A percentile compares a stretch with the other conserved stretches of the same genome.
Evolutionary conservation across 169 alveolate species (phyloP).

Genomic region (Plasmodium fragile): DNA sequence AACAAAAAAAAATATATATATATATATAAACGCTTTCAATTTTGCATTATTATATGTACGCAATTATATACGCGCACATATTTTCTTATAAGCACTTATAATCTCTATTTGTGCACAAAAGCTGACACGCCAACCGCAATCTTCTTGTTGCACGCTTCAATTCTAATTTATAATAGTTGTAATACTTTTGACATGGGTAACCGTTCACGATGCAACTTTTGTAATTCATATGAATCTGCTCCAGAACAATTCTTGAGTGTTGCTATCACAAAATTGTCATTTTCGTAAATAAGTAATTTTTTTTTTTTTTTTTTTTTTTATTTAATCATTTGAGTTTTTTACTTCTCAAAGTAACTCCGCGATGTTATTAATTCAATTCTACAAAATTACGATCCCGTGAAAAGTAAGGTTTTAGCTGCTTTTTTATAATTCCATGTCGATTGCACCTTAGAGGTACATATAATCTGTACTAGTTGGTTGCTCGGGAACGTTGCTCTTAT

Average conservation of each 20-base stretch:
- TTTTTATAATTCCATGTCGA: background rate
- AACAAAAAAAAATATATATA: too few relatives aligned
- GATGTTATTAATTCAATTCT: background rate
- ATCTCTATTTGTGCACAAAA: background rate
- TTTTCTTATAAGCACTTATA: background rate
- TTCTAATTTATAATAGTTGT: background rate
- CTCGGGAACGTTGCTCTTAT: background rate
- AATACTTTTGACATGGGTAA: background rate
- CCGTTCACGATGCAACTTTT: background rate
- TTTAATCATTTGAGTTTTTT: slow-evolving; percentile 3
- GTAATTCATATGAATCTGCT: background rate
- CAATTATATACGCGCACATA: background rate
- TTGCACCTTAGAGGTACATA: background rate
- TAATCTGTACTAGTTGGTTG: background rate
- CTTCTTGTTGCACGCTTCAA: background rate
- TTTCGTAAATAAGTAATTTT: background rate
- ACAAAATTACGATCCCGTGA: background rate
- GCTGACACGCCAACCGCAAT: background rate
- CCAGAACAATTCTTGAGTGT: slow-evolving; percentile 7
- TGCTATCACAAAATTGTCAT: background rate
- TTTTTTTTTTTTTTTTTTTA: background rate
- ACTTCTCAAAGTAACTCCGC: background rate
- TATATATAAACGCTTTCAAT: background rate
- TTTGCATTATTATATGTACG: too few relatives aligned
- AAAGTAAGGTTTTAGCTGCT: background rate